These are phyloP conservation scores for Myxozyma vanderwaltii DNA, from an alignment of 805 yeast species.

Conservation along the genomic window DNA sequence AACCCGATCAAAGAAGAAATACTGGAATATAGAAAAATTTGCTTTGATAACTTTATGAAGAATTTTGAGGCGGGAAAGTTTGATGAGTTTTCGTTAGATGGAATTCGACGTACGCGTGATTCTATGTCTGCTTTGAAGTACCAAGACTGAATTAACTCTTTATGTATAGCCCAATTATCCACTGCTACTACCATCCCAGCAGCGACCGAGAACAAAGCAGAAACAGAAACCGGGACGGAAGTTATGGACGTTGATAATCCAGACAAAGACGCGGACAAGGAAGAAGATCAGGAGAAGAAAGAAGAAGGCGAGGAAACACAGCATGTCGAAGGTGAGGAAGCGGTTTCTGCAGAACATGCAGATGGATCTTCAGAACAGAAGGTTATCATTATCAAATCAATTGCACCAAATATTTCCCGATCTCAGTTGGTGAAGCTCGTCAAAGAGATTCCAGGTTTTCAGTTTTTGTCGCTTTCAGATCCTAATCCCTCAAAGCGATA, in stretches of 20 bases:
- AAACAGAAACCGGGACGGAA: constrained; percentile 1
- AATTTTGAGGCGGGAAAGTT: constrained; percentile 26
- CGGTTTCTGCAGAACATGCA: constrained; percentile 6
- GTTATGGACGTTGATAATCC: neutral
- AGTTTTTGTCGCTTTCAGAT: constrained; percentile 30
- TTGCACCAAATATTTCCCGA: constrained; percentile 26
- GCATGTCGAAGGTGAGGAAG: constrained; percentile 5
- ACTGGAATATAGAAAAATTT: constrained; percentile 12
- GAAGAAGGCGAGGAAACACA: neutral
- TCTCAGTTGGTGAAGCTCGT: constrained; percentile 18
- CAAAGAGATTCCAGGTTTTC: constrained; percentile 23
- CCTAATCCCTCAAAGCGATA: constrained; percentile 28
- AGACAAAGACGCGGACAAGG: neutral
- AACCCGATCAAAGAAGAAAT: neutral
- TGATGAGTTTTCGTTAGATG: constrained; percentile 26
- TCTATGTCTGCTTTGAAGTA: neutral
- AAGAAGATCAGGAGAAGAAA: neutral
- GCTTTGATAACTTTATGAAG: constrained; percentile 18
- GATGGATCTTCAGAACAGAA: constrained; percentile 9
- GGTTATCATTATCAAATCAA: constrained; percentile 27
- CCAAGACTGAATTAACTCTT: neutral
- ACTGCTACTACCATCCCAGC: neutral
- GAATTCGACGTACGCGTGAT: constrained; percentile 15
- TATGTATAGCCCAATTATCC: constrained; percentile 7
- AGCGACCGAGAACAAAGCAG: neutral